Base-by-base conservation (phyloP, 306 rosid species). In the Castanea sativa region DNA sequence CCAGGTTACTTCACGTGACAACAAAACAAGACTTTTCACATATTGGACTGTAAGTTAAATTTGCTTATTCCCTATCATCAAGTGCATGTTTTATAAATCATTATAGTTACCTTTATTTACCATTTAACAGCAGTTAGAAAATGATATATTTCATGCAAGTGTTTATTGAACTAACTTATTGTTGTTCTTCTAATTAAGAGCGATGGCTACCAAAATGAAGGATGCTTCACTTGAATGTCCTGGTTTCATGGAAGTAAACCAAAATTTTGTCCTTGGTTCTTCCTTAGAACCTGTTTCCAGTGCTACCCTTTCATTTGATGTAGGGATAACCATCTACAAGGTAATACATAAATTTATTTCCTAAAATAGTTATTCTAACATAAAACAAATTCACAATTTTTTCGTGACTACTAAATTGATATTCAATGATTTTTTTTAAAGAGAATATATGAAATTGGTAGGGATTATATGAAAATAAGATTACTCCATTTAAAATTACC, bases 31-130 rank as follows among this genome's bases (percentile, higher is more conserved):
- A 19, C 30, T 78, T 19, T 82, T 78, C 79, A 25, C 10, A 55
- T 82, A 10, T 55, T 73, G 79, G 79, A 82, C 82, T 79, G 78
- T 72, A 82, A 78, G 76, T 11, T 51, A n/a, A 16, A 19, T 79
- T 55, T 55, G 21, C 21, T 49, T 19, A 73, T 73, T 29, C 21
- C 55, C n/a, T 18, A 11, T 45, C 43, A 14, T 15, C 27, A 25
- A 29, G 12, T 15, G 13, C 9, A 49, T 49, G 15, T 10, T 49
- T 49, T 49, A 11, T 13, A 49, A 49, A 5, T 1, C 5, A 32
- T 23, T 4, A 30, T 2, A 8, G 45, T 8, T 41, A 8, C 11
- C 45, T 7, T 41, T 7, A 8, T 41, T 41, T 41, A 41, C 45
- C 45, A 41, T 41, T 41, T 7, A 41, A 41, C 11, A 41, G 11